Evolutionary conservation across 306 rosid genomes (phyloP).

Genomic region (Malus orientalis): DNA sequence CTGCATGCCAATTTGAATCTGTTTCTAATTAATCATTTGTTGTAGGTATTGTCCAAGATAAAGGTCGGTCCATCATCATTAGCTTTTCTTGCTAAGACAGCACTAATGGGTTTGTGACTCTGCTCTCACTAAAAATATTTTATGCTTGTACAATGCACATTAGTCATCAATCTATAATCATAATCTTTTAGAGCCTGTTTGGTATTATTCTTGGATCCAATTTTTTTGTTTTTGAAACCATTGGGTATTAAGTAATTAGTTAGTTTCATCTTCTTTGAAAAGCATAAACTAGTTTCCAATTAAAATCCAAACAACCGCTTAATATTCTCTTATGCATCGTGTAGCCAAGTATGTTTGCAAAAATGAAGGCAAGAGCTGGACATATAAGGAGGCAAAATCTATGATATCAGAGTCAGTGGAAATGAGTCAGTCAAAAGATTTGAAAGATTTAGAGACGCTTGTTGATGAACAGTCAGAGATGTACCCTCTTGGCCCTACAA

Average conservation of each 20-base stretch:
- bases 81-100: slow-evolving; percentile 82
- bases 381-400: slow-evolving; percentile 73
- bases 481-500: slow-evolving; percentile 91
- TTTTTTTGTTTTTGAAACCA: too few species aligned
- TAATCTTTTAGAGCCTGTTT: too few species aligned
- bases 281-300: too few species aligned
- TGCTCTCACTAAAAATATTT: neutral
- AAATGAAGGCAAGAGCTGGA: slow-evolving; percentile 81
- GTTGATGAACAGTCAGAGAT: slow-evolving; percentile 66
- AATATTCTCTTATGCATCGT: slow-evolving; percentile 25
- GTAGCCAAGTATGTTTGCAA: slow-evolving; percentile 85
- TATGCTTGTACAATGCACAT: slow-evolving; percentile 12
- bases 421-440: slow-evolving; percentile 66
- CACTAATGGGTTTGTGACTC: slow-evolving; percentile 70
- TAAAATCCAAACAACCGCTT: neutral
- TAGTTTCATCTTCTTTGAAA: too few species aligned
- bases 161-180: neutral
- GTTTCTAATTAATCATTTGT: slow-evolving; percentile 27
- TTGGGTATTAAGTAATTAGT: too few species aligned
- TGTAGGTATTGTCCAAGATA: slow-evolving; percentile 75
- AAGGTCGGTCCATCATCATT: slow-evolving; percentile 79
- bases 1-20: neutral
- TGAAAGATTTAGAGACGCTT: slow-evolving; percentile 67
- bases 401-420: slow-evolving; percentile 76
- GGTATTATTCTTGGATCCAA: too few species aligned